Conservation (phyloP, 1,284 basidiomycete genomes). For the Heterobasidion parviporum region DNA sequence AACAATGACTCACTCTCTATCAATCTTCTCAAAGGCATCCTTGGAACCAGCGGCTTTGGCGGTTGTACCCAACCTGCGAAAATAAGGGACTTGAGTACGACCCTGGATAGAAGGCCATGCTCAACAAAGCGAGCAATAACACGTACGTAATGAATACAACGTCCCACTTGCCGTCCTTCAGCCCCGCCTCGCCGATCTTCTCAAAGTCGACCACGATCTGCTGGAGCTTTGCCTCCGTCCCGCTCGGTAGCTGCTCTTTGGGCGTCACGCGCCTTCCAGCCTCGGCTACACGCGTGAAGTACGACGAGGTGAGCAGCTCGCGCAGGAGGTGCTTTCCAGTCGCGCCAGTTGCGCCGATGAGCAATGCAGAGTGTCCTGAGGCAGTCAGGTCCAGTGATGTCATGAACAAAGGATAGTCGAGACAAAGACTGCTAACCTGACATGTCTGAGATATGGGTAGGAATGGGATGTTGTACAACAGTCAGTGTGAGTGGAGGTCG, state of each 20-base stretch:
- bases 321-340: constrained; percentile 47
- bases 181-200: constrained; percentile 39
- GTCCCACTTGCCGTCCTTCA: constrained; percentile 54
- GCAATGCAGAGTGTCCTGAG: constrained; percentile 38
- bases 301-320: constrained; percentile 43
- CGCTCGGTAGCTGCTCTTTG: constrained; percentile 23
- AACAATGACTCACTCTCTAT: constrained; percentile 48
- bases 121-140: not conserved
- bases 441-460: too few relatives aligned
- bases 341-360: constrained; percentile 62
- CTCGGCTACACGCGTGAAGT: constrained; percentile 52
- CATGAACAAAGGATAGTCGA: not conserved
- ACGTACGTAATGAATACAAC: constrained; percentile 53
- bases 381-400: not conserved
- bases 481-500: too few relatives aligned
- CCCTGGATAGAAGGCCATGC: not conserved
- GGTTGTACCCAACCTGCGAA: constrained; percentile 53
- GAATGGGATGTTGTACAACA: too few relatives aligned
- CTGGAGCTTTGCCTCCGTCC: constrained; percentile 40
- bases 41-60: constrained; percentile 50
- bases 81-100: not conserved
- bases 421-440: too few relatives aligned
- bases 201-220: constrained; percentile 63
- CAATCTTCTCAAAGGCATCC: constrained; percentile 63
- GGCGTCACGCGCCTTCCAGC: constrained; percentile 52